Evolutionary conservation across 2,329 filamentous ascomycete genomes (phyloP).

Genomic region (Exophiala lecanii-corni): DNA sequence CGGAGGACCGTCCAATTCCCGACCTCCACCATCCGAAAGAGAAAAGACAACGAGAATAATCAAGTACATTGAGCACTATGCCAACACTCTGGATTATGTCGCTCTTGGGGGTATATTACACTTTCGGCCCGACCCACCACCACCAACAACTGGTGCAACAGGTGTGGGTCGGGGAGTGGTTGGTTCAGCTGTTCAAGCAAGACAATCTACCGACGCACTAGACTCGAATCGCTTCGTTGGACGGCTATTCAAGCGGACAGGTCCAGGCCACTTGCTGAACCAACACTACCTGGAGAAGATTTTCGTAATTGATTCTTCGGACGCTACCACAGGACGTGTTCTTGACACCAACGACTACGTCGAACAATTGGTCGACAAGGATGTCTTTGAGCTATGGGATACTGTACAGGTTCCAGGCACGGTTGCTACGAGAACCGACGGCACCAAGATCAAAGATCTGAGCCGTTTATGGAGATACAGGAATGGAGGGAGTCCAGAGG

Average conservation of each 20-base stretch:
- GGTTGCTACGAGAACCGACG: slow-evolving; percentile 4
- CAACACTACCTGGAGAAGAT: slow-evolving; percentile 43
- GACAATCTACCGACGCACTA: background rate
- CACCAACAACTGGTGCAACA: background rate
- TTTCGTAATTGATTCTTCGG: slow-evolving; percentile 31
- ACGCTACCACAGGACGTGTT: slow-evolving; percentile 18
- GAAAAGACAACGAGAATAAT: slow-evolving; percentile 48
- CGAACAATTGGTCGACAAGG: slow-evolving; percentile 29
- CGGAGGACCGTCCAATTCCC: slow-evolving; percentile 4
- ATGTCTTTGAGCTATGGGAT: slow-evolving; percentile 13
- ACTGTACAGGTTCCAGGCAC: slow-evolving; percentile 16
- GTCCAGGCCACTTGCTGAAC: slow-evolving; percentile 40
- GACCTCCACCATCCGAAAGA: background rate
- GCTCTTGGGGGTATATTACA: slow-evolving; percentile 69
- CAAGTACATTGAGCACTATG: slow-evolving; percentile 74
- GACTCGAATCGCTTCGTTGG: slow-evolving; percentile 44
- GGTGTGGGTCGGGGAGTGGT: no score
- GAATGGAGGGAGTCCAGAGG: slow-evolving; percentile 32
- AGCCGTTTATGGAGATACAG: slow-evolving; percentile 39
- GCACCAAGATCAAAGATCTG: slow-evolving; percentile 32
- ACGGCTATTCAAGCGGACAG: slow-evolving; percentile 42
- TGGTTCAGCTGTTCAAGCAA: background rate
- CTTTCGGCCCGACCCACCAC: slow-evolving; percentile 20
- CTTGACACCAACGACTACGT: slow-evolving; percentile 35
- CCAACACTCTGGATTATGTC: slow-evolving; percentile 69